Base-by-base conservation (phyloP, 2,329 filamentous ascomycete species). In the Fusarium graminum region DNA sequence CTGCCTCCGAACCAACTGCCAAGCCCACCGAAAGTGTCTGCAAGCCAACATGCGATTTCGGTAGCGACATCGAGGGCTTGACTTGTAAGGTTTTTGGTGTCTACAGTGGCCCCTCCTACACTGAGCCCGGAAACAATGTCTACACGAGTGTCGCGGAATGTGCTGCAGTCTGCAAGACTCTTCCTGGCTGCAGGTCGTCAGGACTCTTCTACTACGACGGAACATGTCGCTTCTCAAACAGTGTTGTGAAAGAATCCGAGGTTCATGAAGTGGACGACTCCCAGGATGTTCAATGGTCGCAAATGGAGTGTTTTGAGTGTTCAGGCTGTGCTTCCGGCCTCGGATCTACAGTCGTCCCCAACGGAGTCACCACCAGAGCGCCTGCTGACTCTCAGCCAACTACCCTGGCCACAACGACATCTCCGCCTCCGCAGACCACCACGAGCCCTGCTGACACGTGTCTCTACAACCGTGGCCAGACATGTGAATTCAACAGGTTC, bases 1-100 rank as follows among this genome's bases (percentile, higher is more conserved):
- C 1, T 14, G 16, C 30, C 13, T 12, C 16, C 30, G 16, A 14
- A 3, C 13, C 30, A 0, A 13, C 51, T 3, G 1, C 25, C 3
- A n/a, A 53, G 1, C 39, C 53, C 7, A 53, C 53, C 0, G 13
- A 53, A 12, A 43, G 38, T 0, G 13, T 26, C 4, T 57, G 53
- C 2, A 42, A 30, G 2, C 17, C 39, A 19, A 11, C 4, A 2
- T 57, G 53, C 2, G 25, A 30, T 2, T 1, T 14, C 5, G 22
- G 16, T 2, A 3, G 3, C 7, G 32, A 19, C 3, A 12, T 17
- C 2, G 0, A 22, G 0, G n/a, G 19, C 9, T 52, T 29, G 16
- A 39, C 29, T 9, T 57, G 32, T 6, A 16, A n/a, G 11, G 11
- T 44, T 3, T 42, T 29, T 9, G 49, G 54, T 6, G 4, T 57